These are phyloP conservation scores for Claviceps quebecensis DNA, from an alignment of 2,329 filamentous ascomycete genomes.

Conservation along the genomic window DNA sequence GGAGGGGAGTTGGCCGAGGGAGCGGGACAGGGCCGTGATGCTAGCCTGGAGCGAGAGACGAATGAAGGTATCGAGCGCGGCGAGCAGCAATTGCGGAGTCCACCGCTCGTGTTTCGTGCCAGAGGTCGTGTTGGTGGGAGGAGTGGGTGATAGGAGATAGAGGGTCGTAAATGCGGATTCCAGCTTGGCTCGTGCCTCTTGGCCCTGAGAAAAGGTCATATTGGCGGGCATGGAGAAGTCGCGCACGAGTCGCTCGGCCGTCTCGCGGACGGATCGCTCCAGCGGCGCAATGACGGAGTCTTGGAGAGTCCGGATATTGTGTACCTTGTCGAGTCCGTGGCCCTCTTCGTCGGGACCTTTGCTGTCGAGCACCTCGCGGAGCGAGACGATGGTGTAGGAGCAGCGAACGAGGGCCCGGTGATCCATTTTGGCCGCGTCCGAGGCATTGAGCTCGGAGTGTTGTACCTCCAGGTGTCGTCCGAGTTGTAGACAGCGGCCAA, in stretches of 20 bases:
- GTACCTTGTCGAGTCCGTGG: slow-evolving; percentile 58
- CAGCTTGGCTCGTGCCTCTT: slow-evolving; percentile 62
- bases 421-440: slow-evolving; percentile 47
- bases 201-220: slow-evolving; percentile 47
- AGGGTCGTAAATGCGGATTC: slow-evolving; percentile 63
- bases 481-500: slow-evolving; percentile 65
- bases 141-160: slow-evolving; percentile 64
- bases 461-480: slow-evolving; percentile 82
- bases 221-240: slow-evolving; percentile 59
- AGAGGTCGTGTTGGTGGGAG: not conserved
- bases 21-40: slow-evolving; percentile 57
- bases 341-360: slow-evolving; percentile 61
- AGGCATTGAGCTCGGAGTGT: slow-evolving; percentile 45
- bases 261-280: slow-evolving; percentile 58
- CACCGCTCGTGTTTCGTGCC: slow-evolving; percentile 38
- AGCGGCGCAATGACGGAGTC: slow-evolving; percentile 55
- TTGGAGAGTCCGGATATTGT: slow-evolving; percentile 56
- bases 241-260: slow-evolving; percentile 64
- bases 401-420: slow-evolving; percentile 71
- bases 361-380: slow-evolving; percentile 58
- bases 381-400: slow-evolving; percentile 60
- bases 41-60: slow-evolving; percentile 69
- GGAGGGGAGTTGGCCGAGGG: slow-evolving; percentile 64
- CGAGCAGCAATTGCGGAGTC: slow-evolving; percentile 58
- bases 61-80: slow-evolving; percentile 68